Evolutionary conservation across 2,329 filamentous ascomycete species (phyloP), one percentile per base, ranked within the genome.

Genomic region (Scedosporium dehoogii): DNA sequence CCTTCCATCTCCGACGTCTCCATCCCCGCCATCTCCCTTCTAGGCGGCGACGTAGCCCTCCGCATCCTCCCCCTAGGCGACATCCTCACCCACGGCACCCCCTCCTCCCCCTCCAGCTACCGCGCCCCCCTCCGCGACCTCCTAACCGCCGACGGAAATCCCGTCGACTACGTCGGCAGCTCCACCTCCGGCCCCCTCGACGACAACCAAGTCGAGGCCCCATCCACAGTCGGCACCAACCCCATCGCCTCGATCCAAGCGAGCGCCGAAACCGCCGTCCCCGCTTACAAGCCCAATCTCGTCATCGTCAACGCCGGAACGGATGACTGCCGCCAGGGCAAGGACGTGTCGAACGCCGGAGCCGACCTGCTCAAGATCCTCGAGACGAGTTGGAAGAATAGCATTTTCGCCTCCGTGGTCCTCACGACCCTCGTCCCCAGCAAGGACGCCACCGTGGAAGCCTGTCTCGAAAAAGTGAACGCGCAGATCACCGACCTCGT

Each of bases 281-380:
- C 70, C 1, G 44, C 64, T 33, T 68, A 69, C 61, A 67, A 68
- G 63, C 75, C 76, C 0, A 73, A 76, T 61, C 27, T 77, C 12
- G 68, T 77, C 51, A 66, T 74, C 6, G 63, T 78, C 63, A 75
- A 77, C 62, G 71, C 68, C 6, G 75, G 76, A 1, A 74, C 75
- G 14, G 77, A 77, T 64, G 75, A 78, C 65, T 74, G 73, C 65
- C 64, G 69, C 33, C 70, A 70, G 33, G 66, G 72, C 63, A 64
- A 69, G 16, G 68, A 73, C 59, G 61, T 74, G n/a, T 16, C 67
- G 6, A 65, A 65, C 16, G 69, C 70, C 9, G 66, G 75, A 62
- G 64, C 59, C 10, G 58, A 41, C 38, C 44, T 76, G 42, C 55
- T 76, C 38, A 68, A 73, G 44, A 67, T 69, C 44, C 60, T 76